Conservation (phyloP, 768 basidiomycete species). For the Kwoniella shandongensis region DNA sequence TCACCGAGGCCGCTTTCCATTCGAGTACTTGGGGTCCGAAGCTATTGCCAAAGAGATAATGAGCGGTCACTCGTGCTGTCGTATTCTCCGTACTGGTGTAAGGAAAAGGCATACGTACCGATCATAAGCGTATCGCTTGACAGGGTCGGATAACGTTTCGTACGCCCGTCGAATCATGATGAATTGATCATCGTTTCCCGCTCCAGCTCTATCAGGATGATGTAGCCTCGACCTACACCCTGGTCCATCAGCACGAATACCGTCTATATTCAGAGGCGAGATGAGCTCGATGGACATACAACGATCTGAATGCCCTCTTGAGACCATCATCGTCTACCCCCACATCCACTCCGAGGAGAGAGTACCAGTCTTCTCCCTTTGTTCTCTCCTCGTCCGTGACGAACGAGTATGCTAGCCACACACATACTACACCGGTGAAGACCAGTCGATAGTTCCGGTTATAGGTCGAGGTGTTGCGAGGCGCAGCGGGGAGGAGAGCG, state of each 20-base stretch:
- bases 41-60: slow-evolving; percentile 9
- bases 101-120: slow-evolving; percentile 28
- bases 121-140: slow-evolving; percentile 46
- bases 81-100: neutral
- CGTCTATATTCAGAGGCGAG: neutral
- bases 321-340: slow-evolving; percentile 38
- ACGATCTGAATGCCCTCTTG: slow-evolving; percentile 32
- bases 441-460: slow-evolving; percentile 28
- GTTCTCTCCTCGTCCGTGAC: slow-evolving; percentile 1
- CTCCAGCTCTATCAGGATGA: slow-evolving; percentile 42
- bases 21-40: slow-evolving; percentile 35
- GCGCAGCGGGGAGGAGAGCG: slow-evolving; percentile 29
- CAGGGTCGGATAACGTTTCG: slow-evolving; percentile 37
- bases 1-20: slow-evolving; percentile 27
- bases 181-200: slow-evolving; percentile 25
- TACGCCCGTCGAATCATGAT: slow-evolving; percentile 42
- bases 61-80: too few species aligned
- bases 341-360: slow-evolving; percentile 30
- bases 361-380: slow-evolving; percentile 38
- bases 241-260: neutral
- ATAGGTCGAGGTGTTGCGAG: slow-evolving; percentile 24
- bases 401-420: slow-evolving; percentile 32
- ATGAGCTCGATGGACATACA: slow-evolving; percentile 29
- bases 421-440: slow-evolving; percentile 25
- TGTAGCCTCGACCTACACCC: slow-evolving; percentile 30